Conservation (phyloP, 2,329 filamentous ascomycete species). For the Sporothrix inflata region DNA sequence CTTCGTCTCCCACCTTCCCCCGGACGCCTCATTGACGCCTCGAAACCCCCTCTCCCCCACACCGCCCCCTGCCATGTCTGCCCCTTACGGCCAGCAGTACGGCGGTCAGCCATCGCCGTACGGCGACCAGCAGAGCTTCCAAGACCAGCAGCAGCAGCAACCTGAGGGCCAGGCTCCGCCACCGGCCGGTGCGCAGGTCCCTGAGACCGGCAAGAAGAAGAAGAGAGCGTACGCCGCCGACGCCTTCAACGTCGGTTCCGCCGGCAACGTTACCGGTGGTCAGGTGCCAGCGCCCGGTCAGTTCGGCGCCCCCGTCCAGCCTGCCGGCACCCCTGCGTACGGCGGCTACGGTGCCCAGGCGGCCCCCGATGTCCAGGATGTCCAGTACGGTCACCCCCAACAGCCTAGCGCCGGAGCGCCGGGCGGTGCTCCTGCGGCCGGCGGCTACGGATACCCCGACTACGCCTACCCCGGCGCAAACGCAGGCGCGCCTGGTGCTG, state of each 20-base stretch:
- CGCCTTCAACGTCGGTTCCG: conserved; percentile 88
- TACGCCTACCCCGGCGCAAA: conserved; percentile 60
- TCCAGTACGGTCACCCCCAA: conserved; percentile 49
- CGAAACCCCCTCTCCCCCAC: conserved; percentile 18
- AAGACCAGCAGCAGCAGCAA: conserved; percentile 45
- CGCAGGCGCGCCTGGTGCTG: conserved; percentile 46
- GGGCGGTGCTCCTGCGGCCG: conserved; percentile 50
- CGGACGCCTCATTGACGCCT: background rate
- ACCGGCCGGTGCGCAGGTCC: conserved; percentile 39
- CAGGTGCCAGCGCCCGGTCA: conserved; percentile 46
- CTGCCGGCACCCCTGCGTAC: conserved; percentile 52
- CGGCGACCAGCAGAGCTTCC: conserved; percentile 42
- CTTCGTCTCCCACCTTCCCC: background rate
- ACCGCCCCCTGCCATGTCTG: conserved; percentile 54
- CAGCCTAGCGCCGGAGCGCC: conserved; percentile 44
- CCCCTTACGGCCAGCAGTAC: conserved; percentile 51
- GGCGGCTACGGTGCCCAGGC: conserved; percentile 61
- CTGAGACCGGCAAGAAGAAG: conserved; percentile 71
- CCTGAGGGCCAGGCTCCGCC: conserved; percentile 48
- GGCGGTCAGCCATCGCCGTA: conserved; percentile 47
- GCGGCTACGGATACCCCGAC: conserved; percentile 70
- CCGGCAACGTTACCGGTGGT: conserved; percentile 74
- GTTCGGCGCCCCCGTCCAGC: conserved; percentile 52
- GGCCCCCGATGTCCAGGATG: conserved; percentile 47
- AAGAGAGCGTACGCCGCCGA: conserved; percentile 93